Percentiles rank a stretch among this genome's conserved stretches.
phyloP scores from a whole-genome alignment of 139 green algal species.

The Edaphochlamys debaryana region DNA sequence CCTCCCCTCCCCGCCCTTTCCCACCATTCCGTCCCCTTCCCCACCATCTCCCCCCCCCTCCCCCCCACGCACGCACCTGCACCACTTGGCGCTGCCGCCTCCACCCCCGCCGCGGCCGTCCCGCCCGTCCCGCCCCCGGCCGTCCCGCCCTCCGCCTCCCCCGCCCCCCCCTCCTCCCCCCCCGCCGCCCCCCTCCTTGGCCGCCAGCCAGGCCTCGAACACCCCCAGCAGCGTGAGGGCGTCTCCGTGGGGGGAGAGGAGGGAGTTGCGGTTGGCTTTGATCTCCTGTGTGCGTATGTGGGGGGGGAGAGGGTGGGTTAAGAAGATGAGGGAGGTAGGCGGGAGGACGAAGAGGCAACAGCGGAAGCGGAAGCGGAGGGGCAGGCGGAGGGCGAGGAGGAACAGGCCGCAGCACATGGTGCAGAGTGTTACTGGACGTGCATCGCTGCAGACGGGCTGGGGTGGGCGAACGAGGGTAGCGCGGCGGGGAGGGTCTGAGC shows the following conservation, averaged over 20 bases:
- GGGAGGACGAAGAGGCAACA: neutral
- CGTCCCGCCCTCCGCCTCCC: neutral
- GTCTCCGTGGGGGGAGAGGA: slow-evolving; percentile 48
- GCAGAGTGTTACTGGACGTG: too few species aligned
- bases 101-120: neutral
- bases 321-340: too few species aligned
- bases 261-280: slow-evolving; percentile 36
- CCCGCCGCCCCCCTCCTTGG: slow-evolving; percentile 25
- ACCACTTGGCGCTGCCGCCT: slow-evolving; percentile 6
- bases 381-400: too few species aligned
- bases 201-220: slow-evolving; percentile 55
- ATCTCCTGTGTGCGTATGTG: neutral
- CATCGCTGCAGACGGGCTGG: too few species aligned
- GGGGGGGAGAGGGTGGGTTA: neutral
- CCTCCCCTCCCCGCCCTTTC: too few species aligned
- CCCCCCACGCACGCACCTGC: neutral
- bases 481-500: too few species aligned
- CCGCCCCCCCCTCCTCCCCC: neutral
- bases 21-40: too few species aligned
- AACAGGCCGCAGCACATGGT: too few species aligned
- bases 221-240: slow-evolving; percentile 52
- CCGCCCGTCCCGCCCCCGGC: neutral
- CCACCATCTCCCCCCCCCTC: too few species aligned
- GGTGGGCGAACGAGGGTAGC: too few species aligned
- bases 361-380: too few species aligned